Evolutionary conservation across 805 yeast species (phyloP), one percentile per base, ranked within the genome.

Genomic region (Martiniozyma abietophila): DNA sequence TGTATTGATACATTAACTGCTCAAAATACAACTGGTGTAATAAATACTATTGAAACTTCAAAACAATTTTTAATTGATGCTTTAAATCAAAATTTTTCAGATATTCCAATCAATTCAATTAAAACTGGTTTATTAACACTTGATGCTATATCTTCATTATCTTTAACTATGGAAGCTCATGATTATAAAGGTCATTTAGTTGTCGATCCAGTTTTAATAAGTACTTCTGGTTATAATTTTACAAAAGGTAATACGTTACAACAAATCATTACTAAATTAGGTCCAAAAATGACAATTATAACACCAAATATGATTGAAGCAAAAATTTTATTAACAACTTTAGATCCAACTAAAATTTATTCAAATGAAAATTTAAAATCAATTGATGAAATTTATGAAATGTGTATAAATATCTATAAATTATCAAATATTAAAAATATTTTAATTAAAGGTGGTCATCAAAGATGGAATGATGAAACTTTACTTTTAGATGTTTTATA

Each of bases 261-360:
- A 26, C 39, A 38, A 16, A 40, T 48, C 22, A 48, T 75, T n/a
- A 46, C 54, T 0, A 50, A 50, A 12, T 46, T 81, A 25, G 55
- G 79, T 21, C 70, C 69, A 1, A 44, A 59, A 18, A 77, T 86
- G 2, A 66, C 68, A 6, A 48, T 85, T 25, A 53, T 82, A 20
- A 84, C 95, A 1, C 95, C 95, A 5, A 85, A 84, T 44, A 60
- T 71, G 25, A 65, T 66, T 4, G 95, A 85, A 53, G 89, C 92
- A 5, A 38, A 38, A 20, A 32, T 27, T 14, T 4, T 38, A 10
- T 3, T 38, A 6, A 34, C 33, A 14, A 33, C 29, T 5, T 14
- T 38, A n/a, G 17, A n/a, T 8, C 11, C 19, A 2, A 7, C 30
- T 9, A 2, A 17, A 8, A 5, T 14, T 7, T 33, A 38, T 15